A percentile compares a stretch with the other conserved stretches of the same genome.
These are phyloP conservation scores for Hydnomerulius pinastri DNA, from an alignment of 768 basidiomycete species.

Conservation along the genomic window DNA sequence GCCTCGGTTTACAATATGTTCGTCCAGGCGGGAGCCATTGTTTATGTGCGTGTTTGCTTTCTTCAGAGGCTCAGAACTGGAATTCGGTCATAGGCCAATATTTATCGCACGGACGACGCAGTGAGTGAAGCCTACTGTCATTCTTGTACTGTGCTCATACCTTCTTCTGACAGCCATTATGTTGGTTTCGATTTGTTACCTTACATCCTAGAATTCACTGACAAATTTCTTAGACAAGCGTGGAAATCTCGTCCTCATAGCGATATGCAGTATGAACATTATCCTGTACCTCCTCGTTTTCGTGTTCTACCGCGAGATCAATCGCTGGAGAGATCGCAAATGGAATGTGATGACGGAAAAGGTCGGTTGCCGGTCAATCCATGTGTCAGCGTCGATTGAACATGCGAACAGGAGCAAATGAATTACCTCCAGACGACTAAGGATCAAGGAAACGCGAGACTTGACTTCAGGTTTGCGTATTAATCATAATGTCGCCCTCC, in stretches of 20 bases:
- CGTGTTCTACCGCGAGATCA: slow-evolving; percentile 57
- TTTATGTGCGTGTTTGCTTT: slow-evolving; percentile 38
- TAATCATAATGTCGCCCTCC: too few species aligned
- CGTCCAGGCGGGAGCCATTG: slow-evolving; percentile 57
- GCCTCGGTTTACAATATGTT: slow-evolving; percentile 63
- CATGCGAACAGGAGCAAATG: slow-evolving; percentile 48
- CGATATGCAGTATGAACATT: slow-evolving; percentile 56
- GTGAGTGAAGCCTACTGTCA: slow-evolving; percentile 19
- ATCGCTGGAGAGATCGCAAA: slow-evolving; percentile 46
- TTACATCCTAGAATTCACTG: not conserved
- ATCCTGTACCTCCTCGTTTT: slow-evolving; percentile 38
- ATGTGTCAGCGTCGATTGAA: slow-evolving; percentile 29
- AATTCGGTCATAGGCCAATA: slow-evolving; percentile 44
- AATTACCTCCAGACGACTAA: too few species aligned
- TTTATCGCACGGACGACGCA: slow-evolving; percentile 55
- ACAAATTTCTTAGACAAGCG: slow-evolving; percentile 45
- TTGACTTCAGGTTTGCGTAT: slow-evolving; percentile 67
- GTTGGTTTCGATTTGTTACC: slow-evolving; percentile 30
- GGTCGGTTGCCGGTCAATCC: slow-evolving; percentile 34
- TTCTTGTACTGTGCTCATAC: not conserved
- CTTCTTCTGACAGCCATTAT: slow-evolving; percentile 22
- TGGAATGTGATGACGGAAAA: slow-evolving; percentile 54
- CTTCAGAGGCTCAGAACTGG: not conserved
- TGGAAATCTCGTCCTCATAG: slow-evolving; percentile 58
- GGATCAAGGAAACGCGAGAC: slow-evolving; percentile 58